These are phyloP conservation scores for Monosporozyma yasuniensis DNA, from an alignment of 805 yeast species.

Conservation along the genomic window DNA sequence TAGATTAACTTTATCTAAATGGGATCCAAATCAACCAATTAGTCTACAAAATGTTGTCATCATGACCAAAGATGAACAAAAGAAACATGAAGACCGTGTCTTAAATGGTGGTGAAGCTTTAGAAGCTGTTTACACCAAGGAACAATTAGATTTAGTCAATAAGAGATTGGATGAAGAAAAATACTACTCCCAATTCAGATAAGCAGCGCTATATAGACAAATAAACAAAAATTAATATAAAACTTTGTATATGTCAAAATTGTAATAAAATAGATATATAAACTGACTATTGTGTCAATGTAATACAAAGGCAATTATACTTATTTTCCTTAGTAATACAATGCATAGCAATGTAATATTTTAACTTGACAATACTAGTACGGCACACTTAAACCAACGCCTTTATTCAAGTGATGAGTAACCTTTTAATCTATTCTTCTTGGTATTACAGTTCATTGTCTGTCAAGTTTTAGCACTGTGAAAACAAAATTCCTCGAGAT, in stretches of 20 bases:
- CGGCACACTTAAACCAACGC: too few relatives aligned
- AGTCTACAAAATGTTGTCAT: conserved; percentile 73
- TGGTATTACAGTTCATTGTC: too few relatives aligned
- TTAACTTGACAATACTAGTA: too few relatives aligned
- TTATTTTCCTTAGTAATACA: too few relatives aligned
- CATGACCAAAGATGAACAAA: conserved; percentile 83
- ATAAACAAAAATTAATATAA: too few relatives aligned
- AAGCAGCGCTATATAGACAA: too few relatives aligned
- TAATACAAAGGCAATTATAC: background rate
- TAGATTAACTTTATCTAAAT: conserved; percentile 67
- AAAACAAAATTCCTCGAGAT: background rate
- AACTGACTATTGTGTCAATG: background rate
- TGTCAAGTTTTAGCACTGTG: background rate
- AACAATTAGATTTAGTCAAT: conserved; percentile 47
- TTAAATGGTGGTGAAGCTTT: conserved; percentile 57
- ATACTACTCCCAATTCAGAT: conserved; percentile 52
- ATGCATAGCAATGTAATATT: too few relatives aligned
- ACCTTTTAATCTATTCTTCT: too few relatives aligned
- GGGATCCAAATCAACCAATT: conserved; percentile 66
- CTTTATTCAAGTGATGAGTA: too few relatives aligned
- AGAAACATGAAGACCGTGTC: conserved; percentile 65
- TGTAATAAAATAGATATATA: background rate
- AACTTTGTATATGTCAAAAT: background rate
- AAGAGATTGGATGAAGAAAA: conserved; percentile 66
- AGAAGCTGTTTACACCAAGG: conserved; percentile 53